Evolutionary conservation across 169 alveolate species (phyloP).

Genomic region (Plasmodium falciparum): DNA sequence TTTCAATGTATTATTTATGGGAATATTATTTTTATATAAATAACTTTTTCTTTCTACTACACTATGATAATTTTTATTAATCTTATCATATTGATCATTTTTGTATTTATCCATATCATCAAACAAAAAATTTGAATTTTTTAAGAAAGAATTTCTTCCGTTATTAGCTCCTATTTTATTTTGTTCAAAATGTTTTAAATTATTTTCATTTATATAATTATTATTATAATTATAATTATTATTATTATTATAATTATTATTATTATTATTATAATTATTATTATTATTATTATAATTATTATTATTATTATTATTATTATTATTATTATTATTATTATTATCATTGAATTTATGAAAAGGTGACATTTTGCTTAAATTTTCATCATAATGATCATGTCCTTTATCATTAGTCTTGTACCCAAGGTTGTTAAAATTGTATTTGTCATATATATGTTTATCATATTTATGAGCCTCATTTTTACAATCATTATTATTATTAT

Average conservation of each 20-base stretch:
- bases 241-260: background rate
- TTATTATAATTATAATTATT: background rate
- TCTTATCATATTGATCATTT: too few relatives aligned
- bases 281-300: background rate
- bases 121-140: background rate
- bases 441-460: background rate
- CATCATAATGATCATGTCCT: background rate
- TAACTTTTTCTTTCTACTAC: background rate
- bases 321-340: background rate
- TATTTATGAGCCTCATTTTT: background rate
- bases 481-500: background rate
- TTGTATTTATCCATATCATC: background rate
- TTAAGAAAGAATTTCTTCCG: background rate
- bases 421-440: background rate
- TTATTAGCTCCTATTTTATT: background rate
- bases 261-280: background rate
- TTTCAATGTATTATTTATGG: background rate
- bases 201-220: conserved; percentile 4
- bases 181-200: conserved; percentile 4
- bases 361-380: background rate
- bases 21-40: background rate
- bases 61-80: too few relatives aligned
- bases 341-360: background rate
- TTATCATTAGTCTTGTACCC: background rate
- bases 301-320: background rate